A percentile compares a stretch with the other conserved stretches of the same genome.
Evolutionary conservation across 305 asterid species (phyloP).

Genomic region (Fraxinus floribunda): DNA sequence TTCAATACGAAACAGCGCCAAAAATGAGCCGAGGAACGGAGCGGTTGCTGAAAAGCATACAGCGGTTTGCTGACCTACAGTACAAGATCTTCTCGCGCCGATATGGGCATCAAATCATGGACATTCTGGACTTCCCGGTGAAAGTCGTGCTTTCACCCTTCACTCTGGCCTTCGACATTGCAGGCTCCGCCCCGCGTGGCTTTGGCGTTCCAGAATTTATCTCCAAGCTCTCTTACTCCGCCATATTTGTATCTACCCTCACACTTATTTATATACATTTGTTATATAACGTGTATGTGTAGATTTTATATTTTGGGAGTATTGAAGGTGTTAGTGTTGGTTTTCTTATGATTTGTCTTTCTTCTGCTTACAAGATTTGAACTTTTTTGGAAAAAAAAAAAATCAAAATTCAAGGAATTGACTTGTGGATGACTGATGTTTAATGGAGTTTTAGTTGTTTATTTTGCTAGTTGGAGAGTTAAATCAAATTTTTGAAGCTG

Average conservation of each 20-base stretch:
- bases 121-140: constrained; percentile 72
- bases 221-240: constrained; percentile 80
- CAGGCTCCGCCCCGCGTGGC: constrained; percentile 97
- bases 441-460: background rate
- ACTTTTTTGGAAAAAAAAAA: background rate
- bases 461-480: background rate
- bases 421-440: background rate
- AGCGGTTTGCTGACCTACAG: constrained; percentile 44
- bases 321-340: background rate
- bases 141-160: constrained; percentile 72
- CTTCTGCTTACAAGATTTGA: background rate
- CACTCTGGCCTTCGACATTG: constrained; percentile 79
- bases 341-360: background rate
- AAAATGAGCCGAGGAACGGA: constrained; percentile 54
- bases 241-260: constrained; percentile 59
- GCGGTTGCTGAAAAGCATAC: constrained; percentile 38
- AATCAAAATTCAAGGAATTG: background rate
- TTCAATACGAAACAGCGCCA: background rate
- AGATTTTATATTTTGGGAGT: background rate
- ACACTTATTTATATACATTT: background rate
- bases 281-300: background rate
- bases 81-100: constrained; percentile 52
- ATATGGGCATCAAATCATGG: constrained; percentile 70
- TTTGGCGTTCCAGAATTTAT: constrained; percentile 87
- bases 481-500: background rate